A percentile compares a stretch with the other conserved stretches of the same genome.
These are phyloP conservation scores for Hortaea sp. DNA, from an alignment of 2,329 filamentous ascomycete genomes.

Conservation along the genomic window DNA sequence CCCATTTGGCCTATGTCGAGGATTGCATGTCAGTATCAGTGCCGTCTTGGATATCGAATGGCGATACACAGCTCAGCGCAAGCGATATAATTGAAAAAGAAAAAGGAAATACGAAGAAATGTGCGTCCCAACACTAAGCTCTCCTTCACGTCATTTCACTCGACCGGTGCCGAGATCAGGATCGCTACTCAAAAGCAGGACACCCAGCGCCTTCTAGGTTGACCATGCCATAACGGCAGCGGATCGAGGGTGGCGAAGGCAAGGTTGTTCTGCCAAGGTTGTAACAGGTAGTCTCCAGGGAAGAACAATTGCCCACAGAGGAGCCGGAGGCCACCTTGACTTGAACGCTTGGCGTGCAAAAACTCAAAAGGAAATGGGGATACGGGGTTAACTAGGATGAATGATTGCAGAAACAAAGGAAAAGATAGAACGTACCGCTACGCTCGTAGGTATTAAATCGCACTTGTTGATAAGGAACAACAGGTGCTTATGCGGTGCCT, in stretches of 20 bases:
- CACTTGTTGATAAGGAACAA: slow-evolving; percentile 85
- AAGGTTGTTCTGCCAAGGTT: slow-evolving; percentile 91
- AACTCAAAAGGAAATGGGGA: background rate
- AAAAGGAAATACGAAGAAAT: slow-evolving; percentile 29
- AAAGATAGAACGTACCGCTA: slow-evolving; percentile 67
- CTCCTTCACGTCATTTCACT: slow-evolving; percentile 53
- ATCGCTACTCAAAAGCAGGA: slow-evolving; percentile 95
- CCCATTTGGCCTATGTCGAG: slow-evolving; percentile 71
- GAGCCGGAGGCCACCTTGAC: slow-evolving; percentile 69
- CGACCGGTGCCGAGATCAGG: slow-evolving; percentile 53
- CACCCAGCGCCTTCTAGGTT: slow-evolving; percentile 54
- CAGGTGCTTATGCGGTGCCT: slow-evolving; percentile 92
- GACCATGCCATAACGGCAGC: slow-evolving; percentile 82
- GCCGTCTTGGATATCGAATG: background rate
- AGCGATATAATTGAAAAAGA: background rate
- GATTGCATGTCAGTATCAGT: background rate
- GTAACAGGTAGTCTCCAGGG: slow-evolving; percentile 91
- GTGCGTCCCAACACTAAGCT: slow-evolving; percentile 99
- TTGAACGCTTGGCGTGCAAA: slow-evolving; percentile 65
- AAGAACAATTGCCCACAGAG: slow-evolving; percentile 32
- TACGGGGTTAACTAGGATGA: background rate
- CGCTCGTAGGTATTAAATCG: slow-evolving; percentile 81
- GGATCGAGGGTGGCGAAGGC: slow-evolving; percentile 52
- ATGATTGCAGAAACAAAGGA: slow-evolving; percentile 9
- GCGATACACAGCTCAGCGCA: background rate